Evolutionary conservation across 2,329 filamentous ascomycete genomes (phyloP), one percentile per base, ranked within the genome.

Genomic region (Neofusicoccum sp.): DNA sequence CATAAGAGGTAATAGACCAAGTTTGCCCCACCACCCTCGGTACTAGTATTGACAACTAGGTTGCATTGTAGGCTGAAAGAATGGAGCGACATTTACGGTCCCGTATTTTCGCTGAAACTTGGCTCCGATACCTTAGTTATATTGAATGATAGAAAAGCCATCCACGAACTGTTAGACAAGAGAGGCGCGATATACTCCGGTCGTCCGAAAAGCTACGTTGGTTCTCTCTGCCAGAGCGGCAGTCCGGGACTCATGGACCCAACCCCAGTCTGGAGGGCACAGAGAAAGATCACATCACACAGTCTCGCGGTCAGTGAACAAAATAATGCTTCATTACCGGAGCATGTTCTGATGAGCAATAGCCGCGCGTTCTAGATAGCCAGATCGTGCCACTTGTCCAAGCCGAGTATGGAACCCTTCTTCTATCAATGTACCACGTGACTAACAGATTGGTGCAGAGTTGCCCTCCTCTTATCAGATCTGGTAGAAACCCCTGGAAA

Each of bases 121-220:
- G 77, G 78, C 4, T 68, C 70, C 1, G 71, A 68, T 8, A 80
- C 72, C 1, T 69, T 71, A 7, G 71, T 78, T 1, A 75, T 82
- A 4, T 63, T 82, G 30, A 78, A 71, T 2, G 71, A 75, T 41
- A 73, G 73, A 4, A 64, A 68, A 1, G 65, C 78, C 3, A 68
- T 79, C 33, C 76, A 78, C 59, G 71, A 78, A 54, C 71, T 79
- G 3, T 57, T 82, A 14, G 80, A 81, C 66, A 79, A 79, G 65
- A 77, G 74, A 45, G 76, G 73, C 31, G 69, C 69, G 20, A 74
- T 76, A 7, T 81, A 78, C 65, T 79, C 73, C 58, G 69, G 76
- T 34, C 68, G 79, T 3, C 78, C 79, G 1, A 65, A 68, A 0
- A 77, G 73, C 0, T 76, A 78, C 59, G 76, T 82, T 8, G 64